Percentiles rank a stretch among this genome's conserved stretches.
These are phyloP conservation scores for Cymbopogon flexuosus DNA, from an alignment of 202 grass and related monocot species.

Conservation along the genomic window DNA sequence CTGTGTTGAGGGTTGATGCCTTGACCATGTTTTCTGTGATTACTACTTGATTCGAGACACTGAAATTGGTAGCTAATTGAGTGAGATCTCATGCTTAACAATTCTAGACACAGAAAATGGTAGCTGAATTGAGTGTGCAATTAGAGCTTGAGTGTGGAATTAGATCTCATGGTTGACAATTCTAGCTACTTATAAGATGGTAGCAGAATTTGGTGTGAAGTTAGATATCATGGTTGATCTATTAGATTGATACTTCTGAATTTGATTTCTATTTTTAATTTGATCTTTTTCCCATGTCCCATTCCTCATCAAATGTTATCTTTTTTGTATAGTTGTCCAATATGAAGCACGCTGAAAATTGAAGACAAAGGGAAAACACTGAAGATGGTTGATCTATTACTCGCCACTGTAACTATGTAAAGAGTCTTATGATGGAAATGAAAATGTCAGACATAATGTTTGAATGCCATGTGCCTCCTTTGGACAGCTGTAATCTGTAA, in stretches of 20 bases:
- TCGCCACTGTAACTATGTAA: not conserved
- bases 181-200: not conserved
- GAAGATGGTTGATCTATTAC: not conserved
- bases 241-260: not conserved
- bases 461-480: not conserved
- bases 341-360: constrained; percentile 48
- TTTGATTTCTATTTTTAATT: not conserved
- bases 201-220: not conserved
- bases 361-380: not conserved
- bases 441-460: not conserved
- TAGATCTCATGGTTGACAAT: not conserved
- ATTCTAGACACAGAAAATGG: not conserved
- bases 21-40: too few relatives aligned
- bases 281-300: not conserved
- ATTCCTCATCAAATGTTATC: not conserved
- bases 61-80: not conserved
- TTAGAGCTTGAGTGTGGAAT: not conserved
- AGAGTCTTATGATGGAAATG: not conserved
- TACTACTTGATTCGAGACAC: too few relatives aligned
- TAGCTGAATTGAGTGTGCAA: not conserved
- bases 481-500: not conserved
- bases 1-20: too few relatives aligned
- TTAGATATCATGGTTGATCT: not conserved
- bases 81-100: not conserved
- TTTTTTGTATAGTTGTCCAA: constrained; percentile 33